Evolutionary conservation across 2,329 filamentous ascomycete species (phyloP).

Genomic region (Ramularia endophylla): DNA sequence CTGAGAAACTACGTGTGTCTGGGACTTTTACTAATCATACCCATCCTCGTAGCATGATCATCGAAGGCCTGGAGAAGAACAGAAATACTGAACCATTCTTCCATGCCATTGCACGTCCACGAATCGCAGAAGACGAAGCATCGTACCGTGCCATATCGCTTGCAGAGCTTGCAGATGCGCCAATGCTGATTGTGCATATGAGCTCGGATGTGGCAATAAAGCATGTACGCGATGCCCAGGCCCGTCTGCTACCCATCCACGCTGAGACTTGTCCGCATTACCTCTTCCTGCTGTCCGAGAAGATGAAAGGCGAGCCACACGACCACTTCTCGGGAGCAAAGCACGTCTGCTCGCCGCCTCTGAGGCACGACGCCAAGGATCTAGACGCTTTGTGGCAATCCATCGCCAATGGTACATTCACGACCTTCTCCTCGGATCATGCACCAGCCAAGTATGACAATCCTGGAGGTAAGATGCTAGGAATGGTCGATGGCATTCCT

Average conservation of each 20-base stretch:
- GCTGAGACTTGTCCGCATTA: constrained; percentile 36
- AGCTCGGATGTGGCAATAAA: constrained; percentile 34
- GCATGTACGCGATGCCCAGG: constrained; percentile 33
- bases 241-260: constrained; percentile 30
- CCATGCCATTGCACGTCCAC: constrained; percentile 43
- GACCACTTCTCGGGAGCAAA: constrained; percentile 33
- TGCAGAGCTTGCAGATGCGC: constrained; percentile 45
- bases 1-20: too few species aligned
- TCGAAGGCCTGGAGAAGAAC: constrained; percentile 36
- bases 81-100: constrained; percentile 39
- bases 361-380: constrained; percentile 28
- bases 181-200: constrained; percentile 51
- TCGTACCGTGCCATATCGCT: constrained; percentile 47
- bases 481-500: constrained; percentile 30
- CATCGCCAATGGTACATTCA: constrained; percentile 33
- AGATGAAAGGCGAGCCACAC: constrained; percentile 27
- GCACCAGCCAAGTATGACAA: constrained; percentile 36
- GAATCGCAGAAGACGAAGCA: constrained; percentile 44
- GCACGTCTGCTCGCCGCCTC: constrained; percentile 32
- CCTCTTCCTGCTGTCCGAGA: constrained; percentile 30
- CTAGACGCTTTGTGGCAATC: constrained; percentile 31
- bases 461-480: constrained; percentile 34
- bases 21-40: too few species aligned
- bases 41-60: too few species aligned
- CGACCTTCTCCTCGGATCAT: constrained; percentile 31